Evolutionary conservation across 306 rosid species (phyloP).

Genomic region (Prunus salicina): DNA sequence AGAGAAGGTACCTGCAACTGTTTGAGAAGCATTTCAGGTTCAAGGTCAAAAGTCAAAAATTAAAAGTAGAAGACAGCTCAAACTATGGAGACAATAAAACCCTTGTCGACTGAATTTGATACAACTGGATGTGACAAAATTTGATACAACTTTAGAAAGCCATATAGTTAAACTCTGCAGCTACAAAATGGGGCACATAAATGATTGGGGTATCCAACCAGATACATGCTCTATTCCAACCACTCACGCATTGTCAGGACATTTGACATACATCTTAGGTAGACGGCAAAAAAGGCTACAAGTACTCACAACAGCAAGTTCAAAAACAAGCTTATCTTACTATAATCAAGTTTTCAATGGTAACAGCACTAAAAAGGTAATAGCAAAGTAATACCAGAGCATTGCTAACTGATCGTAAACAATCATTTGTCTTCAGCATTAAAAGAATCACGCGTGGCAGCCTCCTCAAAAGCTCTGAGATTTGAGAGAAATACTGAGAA

Average conservation of each 20-base stretch:
- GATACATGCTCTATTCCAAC: constrained; percentile 10
- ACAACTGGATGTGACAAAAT: not conserved
- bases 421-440: constrained; percentile 98
- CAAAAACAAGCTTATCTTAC: not conserved
- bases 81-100: too few relatives aligned
- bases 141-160: not conserved
- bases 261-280: constrained; percentile 8
- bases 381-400: constrained; percentile 56
- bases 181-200: not conserved
- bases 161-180: not conserved
- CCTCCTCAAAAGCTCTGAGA: constrained; percentile 90
- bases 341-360: not conserved
- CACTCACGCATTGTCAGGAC: not conserved
- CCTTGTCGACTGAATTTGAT: not conserved
- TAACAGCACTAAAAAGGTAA: constrained; percentile 12
- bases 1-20: constrained; percentile 90
- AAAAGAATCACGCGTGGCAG: constrained; percentile 87
- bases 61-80: not conserved
- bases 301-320: not conserved
- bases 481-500: constrained; percentile 82
- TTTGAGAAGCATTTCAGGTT: constrained; percentile 21
- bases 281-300: not conserved
- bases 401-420: constrained; percentile 86
- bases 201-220: not conserved
- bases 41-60: not conserved